phyloP scores from a whole-genome alignment of 1,284 basidiomycete genomes.

The Moesziomyces sp. region DNA sequence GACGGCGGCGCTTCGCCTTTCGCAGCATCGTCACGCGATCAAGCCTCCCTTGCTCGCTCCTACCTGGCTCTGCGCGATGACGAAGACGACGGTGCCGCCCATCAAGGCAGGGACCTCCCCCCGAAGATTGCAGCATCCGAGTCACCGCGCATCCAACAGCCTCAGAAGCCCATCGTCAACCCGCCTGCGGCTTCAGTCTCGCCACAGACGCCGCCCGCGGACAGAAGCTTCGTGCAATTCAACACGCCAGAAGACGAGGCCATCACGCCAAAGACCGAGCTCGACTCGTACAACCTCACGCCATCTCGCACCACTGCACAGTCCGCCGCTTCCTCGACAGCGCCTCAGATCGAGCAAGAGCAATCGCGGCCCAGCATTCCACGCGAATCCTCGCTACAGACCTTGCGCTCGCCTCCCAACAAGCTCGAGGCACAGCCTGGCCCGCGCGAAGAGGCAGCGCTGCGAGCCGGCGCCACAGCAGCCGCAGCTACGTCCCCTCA shows the following conservation, averaged over 20 bases:
- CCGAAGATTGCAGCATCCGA: background rate
- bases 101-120: slow-evolving; percentile 1
- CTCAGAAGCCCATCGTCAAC: too few relatives aligned
- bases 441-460: slow-evolving; percentile 32
- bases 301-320: slow-evolving; percentile 5
- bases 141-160: slow-evolving; percentile 1
- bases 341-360: background rate
- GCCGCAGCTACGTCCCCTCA: slow-evolving; percentile 13
- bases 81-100: slow-evolving; percentile 13
- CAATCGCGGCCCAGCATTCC: slow-evolving; percentile 12
- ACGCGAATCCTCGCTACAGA: slow-evolving; percentile 34
- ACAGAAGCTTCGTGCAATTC: slow-evolving; percentile 28
- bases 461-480: slow-evolving; percentile 31
- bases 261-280: slow-evolving; percentile 9
- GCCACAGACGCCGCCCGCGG: slow-evolving; percentile 20
- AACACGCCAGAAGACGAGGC: slow-evolving; percentile 17
- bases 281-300: slow-evolving; percentile 3
- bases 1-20: slow-evolving; percentile 6
- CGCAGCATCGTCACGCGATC: background rate
- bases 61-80: slow-evolving; percentile 39
- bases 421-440: slow-evolving; percentile 31
- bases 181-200: background rate
- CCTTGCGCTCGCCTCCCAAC: slow-evolving; percentile 28
- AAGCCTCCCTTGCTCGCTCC: slow-evolving; percentile 3
- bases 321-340: background rate